Conservation (phyloP, 805 yeast species). For the Yarrowia sp. region DNA sequence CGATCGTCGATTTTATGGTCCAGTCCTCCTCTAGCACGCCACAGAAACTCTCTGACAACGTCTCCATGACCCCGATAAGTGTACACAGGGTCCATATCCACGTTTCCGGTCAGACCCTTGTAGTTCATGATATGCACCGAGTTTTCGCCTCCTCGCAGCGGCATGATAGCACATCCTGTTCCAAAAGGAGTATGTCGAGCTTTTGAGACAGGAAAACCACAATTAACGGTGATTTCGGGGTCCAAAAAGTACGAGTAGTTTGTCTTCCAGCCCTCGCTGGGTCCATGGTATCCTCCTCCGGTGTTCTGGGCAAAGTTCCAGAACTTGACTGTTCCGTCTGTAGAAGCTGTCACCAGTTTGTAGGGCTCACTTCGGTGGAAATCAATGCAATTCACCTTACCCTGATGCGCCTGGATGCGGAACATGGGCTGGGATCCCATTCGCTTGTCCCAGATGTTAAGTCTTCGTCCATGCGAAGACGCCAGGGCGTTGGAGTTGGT, state of each 20-base stretch:
- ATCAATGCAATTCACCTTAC: conserved; percentile 86
- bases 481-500: conserved; percentile 74
- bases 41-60: conserved; percentile 80
- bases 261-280: background rate
- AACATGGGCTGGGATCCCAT: conserved; percentile 74
- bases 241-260: background rate
- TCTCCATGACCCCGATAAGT: conserved; percentile 78
- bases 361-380: conserved; percentile 61
- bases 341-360: conserved; percentile 75
- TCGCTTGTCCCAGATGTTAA: conserved; percentile 85
- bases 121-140: conserved; percentile 54
- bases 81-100: conserved; percentile 50
- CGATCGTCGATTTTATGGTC: conserved; percentile 55
- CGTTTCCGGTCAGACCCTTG: conserved; percentile 36
- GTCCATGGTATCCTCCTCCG: conserved; percentile 29
- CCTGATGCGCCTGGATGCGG: conserved; percentile 68
- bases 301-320: conserved; percentile 55
- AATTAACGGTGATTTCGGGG: conserved; percentile 58
- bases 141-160: conserved; percentile 79
- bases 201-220: conserved; percentile 84
- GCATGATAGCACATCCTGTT: conserved; percentile 81
- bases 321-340: conserved; percentile 75
- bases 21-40: conserved; percentile 64
- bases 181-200: conserved; percentile 92
- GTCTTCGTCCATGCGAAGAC: conserved; percentile 75